Percentiles rank a stretch among this genome's conserved stretches.
Evolutionary conservation across 2,329 filamentous ascomycete genomes (phyloP).

Genomic region (Tetracladium maxilliforme): DNA sequence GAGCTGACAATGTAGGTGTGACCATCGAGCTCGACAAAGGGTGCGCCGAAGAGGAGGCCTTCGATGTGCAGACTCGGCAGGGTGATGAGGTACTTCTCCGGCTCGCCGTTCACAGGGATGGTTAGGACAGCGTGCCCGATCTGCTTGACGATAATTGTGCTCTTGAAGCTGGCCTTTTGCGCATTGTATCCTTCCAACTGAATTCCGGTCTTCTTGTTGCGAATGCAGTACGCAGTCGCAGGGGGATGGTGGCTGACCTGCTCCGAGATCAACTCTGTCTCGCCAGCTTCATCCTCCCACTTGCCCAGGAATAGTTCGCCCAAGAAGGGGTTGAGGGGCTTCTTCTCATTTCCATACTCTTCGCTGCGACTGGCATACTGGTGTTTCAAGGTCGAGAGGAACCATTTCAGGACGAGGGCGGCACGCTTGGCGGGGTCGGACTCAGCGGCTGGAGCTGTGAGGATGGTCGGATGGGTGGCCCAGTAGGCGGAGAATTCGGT

Average conservation of each 20-base stretch:
- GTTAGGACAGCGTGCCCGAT: conserved; percentile 79
- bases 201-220: conserved; percentile 72
- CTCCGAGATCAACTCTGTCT: conserved; percentile 78
- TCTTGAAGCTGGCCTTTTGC: conserved; percentile 88
- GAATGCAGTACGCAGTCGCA: conserved; percentile 86
- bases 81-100: conserved; percentile 76
- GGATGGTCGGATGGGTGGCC: conserved; percentile 63
- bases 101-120: conserved; percentile 37
- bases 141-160: conserved; percentile 90
- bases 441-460: conserved; percentile 72
- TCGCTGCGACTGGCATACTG: conserved; percentile 67
- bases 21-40: conserved; percentile 83
- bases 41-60: conserved; percentile 71
- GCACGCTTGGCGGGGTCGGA: conserved; percentile 69
- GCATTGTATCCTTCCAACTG: conserved; percentile 80
- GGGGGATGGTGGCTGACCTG: conserved; percentile 94
- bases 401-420: conserved; percentile 88
- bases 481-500: conserved; percentile 75
- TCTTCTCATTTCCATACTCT: conserved; percentile 81
- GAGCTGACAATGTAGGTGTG: conserved; percentile 76
- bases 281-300: conserved; percentile 73
- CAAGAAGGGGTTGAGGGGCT: conserved; percentile 90
- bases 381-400: conserved; percentile 82
- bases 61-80: conserved; percentile 88
- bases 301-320: conserved; percentile 87